Evolutionary conservation across 176 grass and related monocot genomes (phyloP).

Genomic region (Zoysia japonica): DNA sequence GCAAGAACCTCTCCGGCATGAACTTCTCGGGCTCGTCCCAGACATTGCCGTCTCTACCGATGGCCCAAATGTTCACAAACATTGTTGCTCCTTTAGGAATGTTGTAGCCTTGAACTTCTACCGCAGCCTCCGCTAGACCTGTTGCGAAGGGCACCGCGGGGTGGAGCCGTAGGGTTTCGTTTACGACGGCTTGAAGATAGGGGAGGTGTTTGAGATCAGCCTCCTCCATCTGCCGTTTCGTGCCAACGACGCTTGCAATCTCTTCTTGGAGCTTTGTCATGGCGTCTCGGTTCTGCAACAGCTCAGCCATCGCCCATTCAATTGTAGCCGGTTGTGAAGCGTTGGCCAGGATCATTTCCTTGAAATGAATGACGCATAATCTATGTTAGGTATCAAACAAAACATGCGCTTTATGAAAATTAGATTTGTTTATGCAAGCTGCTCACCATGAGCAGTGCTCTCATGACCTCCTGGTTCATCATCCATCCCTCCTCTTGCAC

Average conservation of each 20-base stretch:
- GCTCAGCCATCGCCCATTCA: not conserved
- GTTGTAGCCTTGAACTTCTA: not conserved
- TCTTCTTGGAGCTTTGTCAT: not conserved
- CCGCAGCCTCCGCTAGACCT: not conserved
- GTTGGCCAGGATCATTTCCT: not conserved
- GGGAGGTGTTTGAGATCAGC: not conserved
- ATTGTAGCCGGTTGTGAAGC: not conserved
- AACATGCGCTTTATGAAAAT: too few species aligned
- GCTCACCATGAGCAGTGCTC: not conserved
- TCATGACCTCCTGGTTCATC: not conserved
- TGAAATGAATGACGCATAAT: not conserved
- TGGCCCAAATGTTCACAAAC: not conserved
- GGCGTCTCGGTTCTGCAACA: not conserved
- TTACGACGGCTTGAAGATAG: not conserved
- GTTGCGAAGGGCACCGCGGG: not conserved
- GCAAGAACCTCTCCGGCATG: not conserved
- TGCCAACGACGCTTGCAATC: not conserved
- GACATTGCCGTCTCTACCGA: not conserved
- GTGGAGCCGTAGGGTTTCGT: not conserved
- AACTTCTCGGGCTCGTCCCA: not conserved
- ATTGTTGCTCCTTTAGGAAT: not conserved
- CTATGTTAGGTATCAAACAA: too few species aligned
- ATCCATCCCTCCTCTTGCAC: not conserved
- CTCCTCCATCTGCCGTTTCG: not conserved
- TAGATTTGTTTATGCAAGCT: too few species aligned